These are phyloP conservation scores for Mycena galopus DNA, from an alignment of 768 basidiomycete genomes.

Conservation along the genomic window DNA sequence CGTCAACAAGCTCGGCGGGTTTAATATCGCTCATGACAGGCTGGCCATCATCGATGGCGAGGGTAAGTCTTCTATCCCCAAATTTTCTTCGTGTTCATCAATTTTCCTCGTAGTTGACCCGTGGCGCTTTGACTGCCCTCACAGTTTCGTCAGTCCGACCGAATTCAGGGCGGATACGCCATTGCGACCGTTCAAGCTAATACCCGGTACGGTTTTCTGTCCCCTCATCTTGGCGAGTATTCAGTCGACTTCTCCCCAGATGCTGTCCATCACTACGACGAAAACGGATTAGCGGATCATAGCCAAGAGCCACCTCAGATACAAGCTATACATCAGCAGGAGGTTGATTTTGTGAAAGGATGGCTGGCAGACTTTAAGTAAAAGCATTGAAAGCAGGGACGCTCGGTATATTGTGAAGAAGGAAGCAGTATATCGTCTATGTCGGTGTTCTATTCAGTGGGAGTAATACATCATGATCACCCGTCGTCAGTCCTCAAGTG, in stretches of 20 bases:
- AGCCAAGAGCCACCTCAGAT: constrained; percentile 26
- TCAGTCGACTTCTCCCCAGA: constrained; percentile 22
- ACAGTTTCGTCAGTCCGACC: constrained; percentile 28
- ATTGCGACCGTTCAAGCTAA: constrained; percentile 25
- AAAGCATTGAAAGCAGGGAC: constrained; percentile 14
- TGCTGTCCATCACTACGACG: constrained; percentile 31
- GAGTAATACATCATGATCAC: no score
- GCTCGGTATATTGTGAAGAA: constrained; percentile 20
- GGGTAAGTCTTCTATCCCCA: constrained; percentile 19
- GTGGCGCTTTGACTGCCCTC: constrained; percentile 31
- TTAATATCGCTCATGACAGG: constrained; percentile 31
- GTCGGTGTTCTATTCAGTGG: constrained; percentile 12
- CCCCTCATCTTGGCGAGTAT: constrained; percentile 14
- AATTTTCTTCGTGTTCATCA: constrained; percentile 9
- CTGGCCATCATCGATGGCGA: constrained; percentile 30
- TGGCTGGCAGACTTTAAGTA: constrained; percentile 25
- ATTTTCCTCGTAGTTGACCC: constrained; percentile 22
- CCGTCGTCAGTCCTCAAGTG: no score
- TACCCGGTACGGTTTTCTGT: constrained; percentile 21
- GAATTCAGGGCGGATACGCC: constrained; percentile 25
- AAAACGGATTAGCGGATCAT: constrained; percentile 32
- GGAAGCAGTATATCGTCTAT: constrained; percentile 14
- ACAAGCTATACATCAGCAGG: constrained; percentile 30
- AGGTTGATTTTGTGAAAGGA: constrained; percentile 27
- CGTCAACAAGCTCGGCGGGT: constrained; percentile 30